Evolutionary conservation across 2,329 filamentous ascomycete species (phyloP), one percentile per base, ranked within the genome.

Genomic region (Trichoderma afroharzianum): DNA sequence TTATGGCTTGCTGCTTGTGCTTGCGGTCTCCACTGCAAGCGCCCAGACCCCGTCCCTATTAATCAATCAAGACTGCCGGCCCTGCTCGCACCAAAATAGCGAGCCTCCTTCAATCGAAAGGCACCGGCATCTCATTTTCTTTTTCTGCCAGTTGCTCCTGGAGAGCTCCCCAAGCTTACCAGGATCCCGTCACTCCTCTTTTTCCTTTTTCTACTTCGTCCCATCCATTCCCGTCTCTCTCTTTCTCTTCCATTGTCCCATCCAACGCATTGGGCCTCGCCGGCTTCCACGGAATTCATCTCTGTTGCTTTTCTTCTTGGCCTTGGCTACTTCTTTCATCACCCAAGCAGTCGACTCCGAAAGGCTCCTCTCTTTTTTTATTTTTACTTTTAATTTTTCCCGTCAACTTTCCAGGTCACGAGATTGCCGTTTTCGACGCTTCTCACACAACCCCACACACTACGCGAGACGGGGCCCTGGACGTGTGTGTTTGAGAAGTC

Each of bases 31-130:
- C 66, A 68, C 66, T 18, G 36, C 53, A 68, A 50, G 66, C 66
- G 66, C 66, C 66, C 58, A 50, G 66, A 50, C 66, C 66, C 66
- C 53, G 39, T 68, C 66, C 39, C 57, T 68, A n/a, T n/a, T n/a
- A 59, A 61, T 61, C 63, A 67, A 67, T 58, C 66, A 67, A 67
- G 63, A 68, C 66, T 69, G 67, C 67, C 57, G 57, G 67, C 67
- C 57, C 67, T 69, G 67, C 67, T 62, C 67, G 55, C 67, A 69
- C 57, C 28, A 69, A 69, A 69, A 69, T 69, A 69, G 67, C 67
- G 57, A 69, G 67, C 67, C 67, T 69, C 57, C 57, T 69, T 53
- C 57, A 69, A 69, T 69, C 47, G 33, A 61, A 69, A 69, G 67
- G 67, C 61, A 71, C 68, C 53, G 62, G 62, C 62, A 64, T 28